Evolutionary conservation across 2,329 filamentous ascomycete genomes (phyloP), one percentile per base, ranked within the genome.

Genomic region (Lecanicillium sp.): DNA sequence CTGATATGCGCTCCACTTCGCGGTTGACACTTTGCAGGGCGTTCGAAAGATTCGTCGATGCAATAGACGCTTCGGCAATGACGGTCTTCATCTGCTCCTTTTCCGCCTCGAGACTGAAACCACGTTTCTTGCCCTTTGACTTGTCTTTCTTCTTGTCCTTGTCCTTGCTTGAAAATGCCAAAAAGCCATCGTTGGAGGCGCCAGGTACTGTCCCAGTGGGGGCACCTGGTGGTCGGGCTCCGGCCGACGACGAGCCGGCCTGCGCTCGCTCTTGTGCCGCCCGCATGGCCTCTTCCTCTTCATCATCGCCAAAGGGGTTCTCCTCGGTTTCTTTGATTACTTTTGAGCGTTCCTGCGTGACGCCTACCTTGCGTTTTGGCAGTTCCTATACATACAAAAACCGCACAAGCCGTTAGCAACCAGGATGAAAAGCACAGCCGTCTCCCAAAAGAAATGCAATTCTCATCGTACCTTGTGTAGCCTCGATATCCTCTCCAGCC

Each of bases 21-120:
- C 92, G 81, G 57, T 97, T 96, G 63, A 96, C 89, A 39, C 84
- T 79, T 58, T 92, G 88, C 28, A 98, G 69, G 1, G 82, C 78
- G 54, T 98, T 97, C 55, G 82, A 72, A 29, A 98, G 70, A 56
- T 94, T 95, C 0, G 86, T 96, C n/a, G 87, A 82, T 4, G 88
- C 86, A 29, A 97, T 85, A 1, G 87, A 89, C 0, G 89, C 79
- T 33, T 90, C 86, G 3, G 90, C 92, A 46, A 98, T 88, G n/a
- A 82, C 78, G 45, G 82, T 78, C 48, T 95, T 82, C 68, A 98
- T 88, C 44, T 84, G 73, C 1, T 85, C 84, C 59, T 90, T 90
- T 59, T 97, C 92, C 29, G 79, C 82, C 50, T 94, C 86, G 1
- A 97, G 70, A 55, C 84, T 87, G 68, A 97, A 96, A 1, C 77